These are phyloP conservation scores for Leptomonas pyrrhocoris DNA, from an alignment of 208 protist genomes.

Conservation along the genomic window DNA sequence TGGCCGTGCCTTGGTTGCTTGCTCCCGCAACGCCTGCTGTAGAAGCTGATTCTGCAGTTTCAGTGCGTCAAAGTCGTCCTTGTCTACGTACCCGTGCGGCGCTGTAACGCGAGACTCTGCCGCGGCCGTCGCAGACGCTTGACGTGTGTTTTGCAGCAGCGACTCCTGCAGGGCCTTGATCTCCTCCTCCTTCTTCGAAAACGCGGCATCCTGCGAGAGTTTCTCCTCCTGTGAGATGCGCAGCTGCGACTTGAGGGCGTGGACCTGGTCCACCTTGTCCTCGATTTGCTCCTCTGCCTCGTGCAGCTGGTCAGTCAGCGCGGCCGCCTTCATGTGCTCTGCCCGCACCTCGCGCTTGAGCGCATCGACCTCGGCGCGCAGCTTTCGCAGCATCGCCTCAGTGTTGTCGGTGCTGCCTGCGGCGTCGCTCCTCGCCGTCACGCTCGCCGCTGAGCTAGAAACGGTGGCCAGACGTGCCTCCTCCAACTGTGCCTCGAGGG, in stretches of 20 bases:
- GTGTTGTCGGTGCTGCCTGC: constrained; percentile 1
- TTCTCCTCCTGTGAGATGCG: constrained; percentile 42
- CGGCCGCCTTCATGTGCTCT: constrained; percentile 25
- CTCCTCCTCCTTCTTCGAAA: constrained; percentile 41
- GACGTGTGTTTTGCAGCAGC: constrained; percentile 10
- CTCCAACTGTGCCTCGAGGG: constrained; percentile 17
- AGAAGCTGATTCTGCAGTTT: constrained; percentile 64
- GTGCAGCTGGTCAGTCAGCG: constrained; percentile 28
- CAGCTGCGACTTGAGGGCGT: constrained; percentile 39
- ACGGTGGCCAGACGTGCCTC: background rate
- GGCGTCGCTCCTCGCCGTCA: background rate
- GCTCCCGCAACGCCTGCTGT: constrained; percentile 55
- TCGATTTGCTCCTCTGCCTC: constrained; percentile 36
- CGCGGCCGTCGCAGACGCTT: background rate
- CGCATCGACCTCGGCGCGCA: constrained; percentile 19
- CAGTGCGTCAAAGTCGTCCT: constrained; percentile 62
- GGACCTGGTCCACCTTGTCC: constrained; percentile 34
- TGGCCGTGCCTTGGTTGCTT: constrained; percentile 27
- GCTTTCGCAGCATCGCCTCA: constrained; percentile 8
- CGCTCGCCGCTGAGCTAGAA: background rate
- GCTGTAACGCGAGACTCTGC: background rate
- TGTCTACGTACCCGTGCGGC: constrained; percentile 47
- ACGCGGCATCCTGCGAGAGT: constrained; percentile 27
- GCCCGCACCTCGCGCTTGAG: constrained; percentile 26
- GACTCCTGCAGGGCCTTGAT: constrained; percentile 45